A percentile compares a stretch with the other conserved stretches of the same genome.
Evolutionary conservation across 306 rosid genomes (phyloP).

Genomic region (Dalbergia oliveri): DNA sequence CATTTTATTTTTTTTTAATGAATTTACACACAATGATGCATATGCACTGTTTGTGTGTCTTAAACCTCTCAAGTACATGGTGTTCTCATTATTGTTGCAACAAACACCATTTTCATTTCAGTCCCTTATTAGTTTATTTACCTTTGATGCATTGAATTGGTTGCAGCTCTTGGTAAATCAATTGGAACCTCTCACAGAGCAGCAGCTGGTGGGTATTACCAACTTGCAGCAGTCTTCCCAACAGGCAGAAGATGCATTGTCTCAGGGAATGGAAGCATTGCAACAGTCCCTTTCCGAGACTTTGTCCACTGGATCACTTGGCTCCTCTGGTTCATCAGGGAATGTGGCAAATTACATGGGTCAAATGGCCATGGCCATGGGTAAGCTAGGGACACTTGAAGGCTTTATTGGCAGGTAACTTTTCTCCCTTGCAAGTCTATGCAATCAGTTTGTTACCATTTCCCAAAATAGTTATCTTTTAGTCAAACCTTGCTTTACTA

Average conservation of each 20-base stretch:
- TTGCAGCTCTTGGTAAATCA: constrained; percentile 87
- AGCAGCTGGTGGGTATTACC: constrained; percentile 80
- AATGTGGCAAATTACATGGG: constrained; percentile 97
- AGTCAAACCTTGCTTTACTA: constrained; percentile 21
- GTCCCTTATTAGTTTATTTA: neutral
- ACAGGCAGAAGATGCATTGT: constrained; percentile 98
- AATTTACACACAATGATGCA: constrained; percentile 2
- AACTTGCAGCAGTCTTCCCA: constrained; percentile 98
- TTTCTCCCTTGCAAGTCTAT: neutral
- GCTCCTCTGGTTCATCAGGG: constrained; percentile 86
- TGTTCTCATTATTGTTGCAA: neutral
- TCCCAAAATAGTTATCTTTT: neutral
- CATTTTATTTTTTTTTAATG: neutral
- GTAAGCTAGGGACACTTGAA: constrained; percentile 93
- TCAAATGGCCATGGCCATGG: constrained; percentile 99
- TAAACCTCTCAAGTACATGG: neutral
- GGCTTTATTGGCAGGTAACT: constrained; percentile 91
- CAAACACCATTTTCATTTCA: neutral
- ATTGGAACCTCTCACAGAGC: constrained; percentile 96
- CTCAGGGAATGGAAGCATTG: constrained; percentile 99
- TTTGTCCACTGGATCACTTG: constrained; percentile 74
- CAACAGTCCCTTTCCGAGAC: constrained; percentile 95
- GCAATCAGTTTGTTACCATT: constrained; percentile 6
- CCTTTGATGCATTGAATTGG: constrained; percentile 35
- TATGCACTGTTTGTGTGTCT: neutral